phyloP scores from a whole-genome alignment of 495 filamentous ascomycete genomes.

The Pyrenula aspistea region DNA sequence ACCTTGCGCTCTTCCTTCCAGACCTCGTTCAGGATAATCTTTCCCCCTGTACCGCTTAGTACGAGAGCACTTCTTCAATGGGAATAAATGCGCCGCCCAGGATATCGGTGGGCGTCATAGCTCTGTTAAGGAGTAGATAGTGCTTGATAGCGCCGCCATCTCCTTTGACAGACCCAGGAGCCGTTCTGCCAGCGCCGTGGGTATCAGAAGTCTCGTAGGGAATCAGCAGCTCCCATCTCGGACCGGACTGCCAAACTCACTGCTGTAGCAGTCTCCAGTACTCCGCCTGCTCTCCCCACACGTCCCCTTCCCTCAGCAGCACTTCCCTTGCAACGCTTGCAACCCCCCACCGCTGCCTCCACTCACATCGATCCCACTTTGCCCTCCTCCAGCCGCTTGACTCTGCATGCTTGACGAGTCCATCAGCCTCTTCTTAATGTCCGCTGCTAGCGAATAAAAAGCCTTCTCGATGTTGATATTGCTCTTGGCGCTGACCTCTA shows the following conservation, averaged over 20 bases:
- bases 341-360: not conserved
- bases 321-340: not conserved
- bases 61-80: no score
- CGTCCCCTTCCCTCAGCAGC: not conserved
- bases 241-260: not conserved
- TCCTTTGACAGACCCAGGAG: no score
- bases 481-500: slow-evolving; percentile 95
- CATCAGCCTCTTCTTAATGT: slow-evolving; percentile 94
- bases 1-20: no score
- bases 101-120: no score
- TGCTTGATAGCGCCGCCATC: no score
- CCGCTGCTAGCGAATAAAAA: slow-evolving; percentile 86
- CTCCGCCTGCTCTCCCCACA: not conserved
- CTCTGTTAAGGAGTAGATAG: no score
- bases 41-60: no score
- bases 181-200: not conserved
- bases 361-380: not conserved
- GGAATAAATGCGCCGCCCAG: no score
- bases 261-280: not conserved
- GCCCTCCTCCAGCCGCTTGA: not conserved
- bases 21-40: no score
- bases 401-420: slow-evolving; percentile 23
- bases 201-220: no score
- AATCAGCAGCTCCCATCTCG: no score
- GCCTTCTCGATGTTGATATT: slow-evolving; percentile 99